These are phyloP conservation scores for Pinus taeda DNA, from an alignment of 75 land plant species.

Conservation along the genomic window DNA sequence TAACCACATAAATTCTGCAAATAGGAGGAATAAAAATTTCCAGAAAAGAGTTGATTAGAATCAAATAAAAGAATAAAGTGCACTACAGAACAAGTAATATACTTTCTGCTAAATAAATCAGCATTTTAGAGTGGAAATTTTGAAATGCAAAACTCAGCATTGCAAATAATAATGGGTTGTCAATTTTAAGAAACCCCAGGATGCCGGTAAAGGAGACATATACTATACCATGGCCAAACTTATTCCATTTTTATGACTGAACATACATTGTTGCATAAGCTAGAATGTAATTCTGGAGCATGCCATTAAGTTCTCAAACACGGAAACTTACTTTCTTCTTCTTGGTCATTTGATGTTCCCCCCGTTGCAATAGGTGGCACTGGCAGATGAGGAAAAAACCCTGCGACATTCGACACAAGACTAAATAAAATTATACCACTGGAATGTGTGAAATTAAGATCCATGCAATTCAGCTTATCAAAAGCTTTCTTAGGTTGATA, in stretches of 20 bases:
- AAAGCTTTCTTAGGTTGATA: not conserved
- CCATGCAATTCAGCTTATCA: not conserved
- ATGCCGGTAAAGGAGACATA: not conserved
- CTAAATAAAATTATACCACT: not conserved
- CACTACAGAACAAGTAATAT: not conserved
- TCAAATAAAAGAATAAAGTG: not conserved
- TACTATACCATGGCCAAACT: not conserved
- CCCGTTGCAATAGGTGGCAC: not conserved
- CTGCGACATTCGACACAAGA: not conserved
- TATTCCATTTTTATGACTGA: not conserved
- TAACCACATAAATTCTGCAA: not conserved
- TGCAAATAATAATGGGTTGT: not conserved
- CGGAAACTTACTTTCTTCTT: conserved; percentile 4
- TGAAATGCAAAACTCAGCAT: not conserved
- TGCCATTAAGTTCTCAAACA: not conserved
- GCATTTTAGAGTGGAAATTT: not conserved
- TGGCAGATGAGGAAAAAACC: not conserved
- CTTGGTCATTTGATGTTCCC: not conserved
- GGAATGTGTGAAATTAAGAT: not conserved
- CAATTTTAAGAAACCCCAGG: not conserved
- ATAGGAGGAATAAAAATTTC: not conserved
- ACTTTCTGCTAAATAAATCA: not conserved
- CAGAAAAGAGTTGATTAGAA: not conserved
- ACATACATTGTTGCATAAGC: not conserved
- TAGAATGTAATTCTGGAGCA: not conserved